phyloP scores from a whole-genome alignment of 805 yeast genomes.

The Schwanniomyces vanrijiae region DNA sequence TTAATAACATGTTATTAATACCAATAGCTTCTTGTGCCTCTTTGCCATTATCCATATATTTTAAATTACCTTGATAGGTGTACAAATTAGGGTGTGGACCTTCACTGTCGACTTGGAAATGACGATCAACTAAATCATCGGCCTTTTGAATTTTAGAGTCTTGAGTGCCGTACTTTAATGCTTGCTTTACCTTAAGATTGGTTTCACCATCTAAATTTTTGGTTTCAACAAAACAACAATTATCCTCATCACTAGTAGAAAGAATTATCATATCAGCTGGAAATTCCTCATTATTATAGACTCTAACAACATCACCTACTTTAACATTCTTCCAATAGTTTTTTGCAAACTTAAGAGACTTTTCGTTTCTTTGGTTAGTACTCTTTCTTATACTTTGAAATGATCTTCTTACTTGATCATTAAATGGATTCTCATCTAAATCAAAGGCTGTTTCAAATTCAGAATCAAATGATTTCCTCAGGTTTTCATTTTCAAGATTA shows the following conservation, averaged over 20 bases:
- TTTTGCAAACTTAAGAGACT: constrained; percentile 29
- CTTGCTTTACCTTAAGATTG: constrained; percentile 73
- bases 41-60: constrained; percentile 14
- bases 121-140: constrained; percentile 37
- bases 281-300: constrained; percentile 68
- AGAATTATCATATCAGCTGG: constrained; percentile 75
- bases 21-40: constrained; percentile 61
- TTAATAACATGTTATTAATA: constrained; percentile 64
- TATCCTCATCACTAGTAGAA: constrained; percentile 69
- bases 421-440: constrained; percentile 15
- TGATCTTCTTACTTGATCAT: constrained; percentile 10
- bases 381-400: constrained; percentile 17
- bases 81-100: constrained; percentile 82
- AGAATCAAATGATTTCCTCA: constrained; percentile 36
- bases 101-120: constrained; percentile 75
- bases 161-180: constrained; percentile 59
- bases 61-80: constrained; percentile 69
- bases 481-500: background rate
- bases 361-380: constrained; percentile 9
- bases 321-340: constrained; percentile 67
- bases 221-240: constrained; percentile 62
- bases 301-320: constrained; percentile 72
- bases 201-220: constrained; percentile 50
- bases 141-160: constrained; percentile 42
- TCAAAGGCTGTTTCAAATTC: constrained; percentile 11